Evolutionary conservation across 2,329 filamentous ascomycete species (phyloP).

Genomic region (Beauveria asiatica): DNA sequence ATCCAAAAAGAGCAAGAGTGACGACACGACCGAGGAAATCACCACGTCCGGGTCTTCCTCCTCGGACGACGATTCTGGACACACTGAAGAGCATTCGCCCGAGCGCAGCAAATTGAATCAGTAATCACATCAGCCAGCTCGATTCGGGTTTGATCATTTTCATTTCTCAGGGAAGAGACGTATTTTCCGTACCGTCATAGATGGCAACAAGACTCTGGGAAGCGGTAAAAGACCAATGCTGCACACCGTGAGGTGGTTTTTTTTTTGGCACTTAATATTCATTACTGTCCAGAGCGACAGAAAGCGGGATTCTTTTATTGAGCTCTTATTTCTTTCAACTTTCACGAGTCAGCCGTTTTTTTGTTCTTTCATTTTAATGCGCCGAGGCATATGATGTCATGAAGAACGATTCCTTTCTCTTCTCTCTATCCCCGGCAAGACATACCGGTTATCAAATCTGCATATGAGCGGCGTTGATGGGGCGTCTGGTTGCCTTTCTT

Average conservation of each 20-base stretch:
- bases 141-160: background rate
- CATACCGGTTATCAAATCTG: constrained; percentile 10
- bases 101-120: constrained; percentile 14
- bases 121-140: background rate
- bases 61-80: constrained; percentile 32
- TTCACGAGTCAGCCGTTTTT: background rate
- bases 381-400: background rate
- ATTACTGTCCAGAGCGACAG: background rate
- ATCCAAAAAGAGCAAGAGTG: constrained; percentile 22
- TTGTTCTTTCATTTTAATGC: background rate
- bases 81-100: constrained; percentile 20
- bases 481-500: constrained; percentile 8
- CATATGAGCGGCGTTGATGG: constrained; percentile 25
- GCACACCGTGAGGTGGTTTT: background rate
- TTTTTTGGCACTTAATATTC: constrained; percentile 5
- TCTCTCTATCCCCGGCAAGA: background rate
- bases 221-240: constrained; percentile 4
- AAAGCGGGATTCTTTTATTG: background rate
- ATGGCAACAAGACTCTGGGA: constrained; percentile 4
- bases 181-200: constrained; percentile 4
- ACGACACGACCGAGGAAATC: constrained; percentile 22
- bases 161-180: background rate
- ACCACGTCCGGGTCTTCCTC: constrained; percentile 19
- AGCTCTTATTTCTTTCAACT: background rate
- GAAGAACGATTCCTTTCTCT: constrained; percentile 7